Percentiles rank a stretch among this genome's conserved stretches.
These are phyloP conservation scores for Dillenia turbinata DNA, from an alignment of 164 flowering plant species.

Conservation along the genomic window DNA sequence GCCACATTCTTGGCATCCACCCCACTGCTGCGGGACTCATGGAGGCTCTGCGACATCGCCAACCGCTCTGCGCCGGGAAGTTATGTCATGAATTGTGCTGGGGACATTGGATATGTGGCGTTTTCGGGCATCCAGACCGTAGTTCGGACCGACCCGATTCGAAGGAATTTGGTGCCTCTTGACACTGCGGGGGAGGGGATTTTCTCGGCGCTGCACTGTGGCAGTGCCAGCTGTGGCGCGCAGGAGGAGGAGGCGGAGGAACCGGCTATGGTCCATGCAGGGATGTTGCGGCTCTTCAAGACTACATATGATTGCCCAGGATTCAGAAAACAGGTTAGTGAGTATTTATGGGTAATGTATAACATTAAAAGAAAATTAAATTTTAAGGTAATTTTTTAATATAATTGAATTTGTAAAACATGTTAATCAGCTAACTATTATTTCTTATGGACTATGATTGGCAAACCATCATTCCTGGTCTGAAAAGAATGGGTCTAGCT, in stretches of 20 bases:
- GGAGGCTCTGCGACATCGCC: slow-evolving; percentile 49
- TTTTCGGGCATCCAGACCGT: slow-evolving; percentile 42
- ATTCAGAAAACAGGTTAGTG: slow-evolving; percentile 45
- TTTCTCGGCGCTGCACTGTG: slow-evolving; percentile 20
- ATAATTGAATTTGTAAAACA: too few species aligned
- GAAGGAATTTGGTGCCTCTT: slow-evolving; percentile 19
- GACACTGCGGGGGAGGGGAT: slow-evolving; percentile 12
- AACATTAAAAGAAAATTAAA: too few species aligned
- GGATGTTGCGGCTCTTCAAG: slow-evolving; percentile 34
- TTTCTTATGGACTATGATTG: too few species aligned
- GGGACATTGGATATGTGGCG: slow-evolving; percentile 39
- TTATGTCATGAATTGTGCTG: slow-evolving; percentile 26
- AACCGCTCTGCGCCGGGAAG: slow-evolving; percentile 28
- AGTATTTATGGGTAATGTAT: too few species aligned
- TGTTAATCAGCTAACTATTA: too few species aligned
- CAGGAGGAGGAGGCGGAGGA: slow-evolving; percentile 16
- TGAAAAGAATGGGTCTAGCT: too few species aligned
- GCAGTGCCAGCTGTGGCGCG: slow-evolving; percentile 6
- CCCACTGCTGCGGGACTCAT: slow-evolving; percentile 43
- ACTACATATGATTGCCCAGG: slow-evolving; percentile 12
- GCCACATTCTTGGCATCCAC: slow-evolving; percentile 62
- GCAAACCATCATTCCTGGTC: too few species aligned
- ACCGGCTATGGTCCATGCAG: slow-evolving; percentile 47
- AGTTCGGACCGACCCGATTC: slow-evolving; percentile 14
- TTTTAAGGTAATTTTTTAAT: too few species aligned